These are phyloP conservation scores for Tetrapyrgos nigripes DNA, from an alignment of 1,284 basidiomycete species.

Conservation along the genomic window DNA sequence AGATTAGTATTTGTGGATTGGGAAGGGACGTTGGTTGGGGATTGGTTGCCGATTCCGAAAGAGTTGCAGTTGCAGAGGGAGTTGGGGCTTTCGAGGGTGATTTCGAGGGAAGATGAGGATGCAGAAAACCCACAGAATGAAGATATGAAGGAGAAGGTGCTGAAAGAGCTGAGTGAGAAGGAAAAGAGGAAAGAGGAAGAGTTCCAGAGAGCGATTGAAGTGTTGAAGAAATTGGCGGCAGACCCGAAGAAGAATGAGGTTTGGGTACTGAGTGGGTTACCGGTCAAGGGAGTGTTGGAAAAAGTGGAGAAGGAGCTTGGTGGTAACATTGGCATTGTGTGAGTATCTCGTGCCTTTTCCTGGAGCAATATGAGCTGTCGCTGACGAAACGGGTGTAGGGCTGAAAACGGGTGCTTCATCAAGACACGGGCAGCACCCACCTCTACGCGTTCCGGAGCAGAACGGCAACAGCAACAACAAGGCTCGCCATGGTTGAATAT, in stretches of 20 bases:
- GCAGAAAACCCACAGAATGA: conserved; percentile 62
- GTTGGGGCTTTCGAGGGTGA: conserved; percentile 52
- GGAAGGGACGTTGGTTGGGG: conserved; percentile 68
- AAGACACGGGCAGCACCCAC: conserved; percentile 55
- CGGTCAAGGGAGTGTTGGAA: conserved; percentile 67
- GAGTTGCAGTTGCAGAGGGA: conserved; percentile 50
- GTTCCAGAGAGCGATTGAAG: conserved; percentile 59
- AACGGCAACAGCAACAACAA: not conserved
- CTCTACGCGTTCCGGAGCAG: conserved; percentile 26
- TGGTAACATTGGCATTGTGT: conserved; percentile 75
- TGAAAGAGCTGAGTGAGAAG: conserved; percentile 26
- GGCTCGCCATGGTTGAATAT: conserved; percentile 72
- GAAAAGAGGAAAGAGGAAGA: conserved; percentile 45
- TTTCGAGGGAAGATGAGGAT: conserved; percentile 39
- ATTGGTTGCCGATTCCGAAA: conserved; percentile 2
- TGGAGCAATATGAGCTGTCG: no score
- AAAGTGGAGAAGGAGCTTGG: conserved; percentile 66
- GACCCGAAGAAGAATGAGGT: conserved; percentile 82
- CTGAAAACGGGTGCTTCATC: conserved; percentile 89
- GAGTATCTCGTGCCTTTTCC: conserved; percentile 33
- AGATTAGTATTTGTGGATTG: conserved; percentile 81
- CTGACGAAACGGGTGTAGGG: conserved; percentile 44
- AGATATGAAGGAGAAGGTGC: conserved; percentile 62
- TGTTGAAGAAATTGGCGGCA: conserved; percentile 66
- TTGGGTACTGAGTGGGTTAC: conserved; percentile 83